Base-by-base conservation (phyloP, 192 early-diverging fungal species). In the Backusella liffmaniae region DNA sequence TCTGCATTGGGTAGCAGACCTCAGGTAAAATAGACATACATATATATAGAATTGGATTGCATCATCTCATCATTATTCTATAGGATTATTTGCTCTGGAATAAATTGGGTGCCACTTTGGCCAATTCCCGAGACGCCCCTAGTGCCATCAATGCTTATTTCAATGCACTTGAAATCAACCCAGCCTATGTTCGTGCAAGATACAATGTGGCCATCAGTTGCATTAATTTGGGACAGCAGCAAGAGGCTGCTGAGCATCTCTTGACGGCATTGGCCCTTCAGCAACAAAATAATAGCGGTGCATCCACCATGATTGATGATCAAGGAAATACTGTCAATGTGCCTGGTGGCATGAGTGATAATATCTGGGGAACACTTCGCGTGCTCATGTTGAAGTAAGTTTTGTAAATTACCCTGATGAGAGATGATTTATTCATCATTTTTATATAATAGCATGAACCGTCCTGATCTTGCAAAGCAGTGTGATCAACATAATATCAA, bases 131-230 rank as follows among this genome's bases (percentile, higher is more conserved):
- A 15, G 79, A 91, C 44, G 87, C 92, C 36, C 85, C 87, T 37
- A 87, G 91, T 59, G 97, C 97, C 10, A 94, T 98, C 29, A 94
- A 96, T 13, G 96, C 97, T 13, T 99, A 99, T 77, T 95, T 94
- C 80, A 89, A 93, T 23, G 98, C 98, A 3, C 85, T 99, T 29
- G 91, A 96, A 75, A 85, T 99, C 56, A 96, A 98, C 74, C 98
- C 98, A 3, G 90, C 91, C 26, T 99, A 94, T 88, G 93, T 99
- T 16, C 92, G 98, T 30, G 98, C 96, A 15, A 88, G 97, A 66
- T 99, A 97, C 85, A 99, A 99, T 85, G 80, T 99, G 49, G 95
- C 95, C 12, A 92, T 99, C 36, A 91, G 92, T 15, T 96, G 96
- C 79, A 93, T 99, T 59, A 96, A 97, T 78, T 86, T 99, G 82